Evolutionary conservation across 495 filamentous ascomycete species (phyloP), one percentile per base, ranked within the genome.

Genomic region (Corynascus novoguineensis): DNA sequence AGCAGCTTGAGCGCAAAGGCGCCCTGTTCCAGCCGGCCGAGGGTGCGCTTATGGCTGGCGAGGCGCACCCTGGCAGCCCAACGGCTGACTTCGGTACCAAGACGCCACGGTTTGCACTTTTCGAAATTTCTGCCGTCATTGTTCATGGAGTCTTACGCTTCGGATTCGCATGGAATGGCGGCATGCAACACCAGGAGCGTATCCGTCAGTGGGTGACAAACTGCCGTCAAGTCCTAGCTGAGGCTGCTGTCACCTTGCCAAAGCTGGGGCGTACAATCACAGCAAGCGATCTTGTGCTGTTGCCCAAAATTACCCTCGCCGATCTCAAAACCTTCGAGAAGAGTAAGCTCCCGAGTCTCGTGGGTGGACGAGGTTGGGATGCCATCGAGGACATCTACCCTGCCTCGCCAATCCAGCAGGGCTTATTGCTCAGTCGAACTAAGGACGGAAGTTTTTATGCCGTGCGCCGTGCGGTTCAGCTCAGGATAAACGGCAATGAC

Each of bases 1-100:
- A 83, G 50, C 82, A 85, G 58, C 68, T 86, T 0, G 83, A 84
- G 64, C 67, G 80, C 28, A 67, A 71, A 4, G 82, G 78, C 31
- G 78, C 75, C 8, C 63, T 85, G 0, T 79, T 85, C 57, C 71
- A 78, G 29, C 75, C 60, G 1, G 59, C 58, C 5, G 52, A 35
- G 24, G 70, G 69, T n/a, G 50, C 52, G 0, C 29, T 60, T 21
- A 60, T 66, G 60, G 64, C 58, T 17, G 61, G 61, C 10, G 64
- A 66, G 50, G 64, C 61, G 1, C 58, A 61, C 25, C 19, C 56
- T 0, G 61, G 61, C 15, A 55, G 49, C 35, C 51, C 52, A 7
- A 54, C 58, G 27, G 75, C 76, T 3, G 82, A 86, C 64, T 77
- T 80, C 38, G 63, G 63, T 5, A 29, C 11, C 14, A 32, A 34